Conservation (phyloP, 2,329 filamentous ascomycete species). For the Cordyceps fumosorosea region DNA sequence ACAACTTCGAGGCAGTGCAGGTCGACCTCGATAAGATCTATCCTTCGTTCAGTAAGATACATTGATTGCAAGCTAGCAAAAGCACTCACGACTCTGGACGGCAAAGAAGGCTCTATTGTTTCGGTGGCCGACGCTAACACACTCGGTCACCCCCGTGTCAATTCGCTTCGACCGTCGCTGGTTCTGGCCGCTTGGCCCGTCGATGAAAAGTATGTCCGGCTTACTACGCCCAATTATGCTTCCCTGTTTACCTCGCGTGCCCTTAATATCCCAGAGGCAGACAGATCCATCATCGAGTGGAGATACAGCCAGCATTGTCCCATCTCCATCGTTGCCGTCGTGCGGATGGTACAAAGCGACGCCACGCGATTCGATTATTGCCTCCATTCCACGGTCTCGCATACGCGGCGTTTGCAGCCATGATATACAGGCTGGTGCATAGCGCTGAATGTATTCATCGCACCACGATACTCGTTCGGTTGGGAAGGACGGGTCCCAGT, state of each 20-base stretch:
- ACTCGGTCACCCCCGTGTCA: conserved; percentile 70
- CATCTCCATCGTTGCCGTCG: conserved; percentile 39
- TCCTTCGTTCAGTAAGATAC: conserved; percentile 2
- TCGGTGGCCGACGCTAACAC: conserved; percentile 69
- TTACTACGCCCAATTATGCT: conserved; percentile 59
- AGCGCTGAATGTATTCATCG: conserved; percentile 77
- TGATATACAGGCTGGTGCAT: conserved; percentile 64
- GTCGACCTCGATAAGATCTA: conserved; percentile 74
- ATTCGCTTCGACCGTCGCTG: conserved; percentile 54
- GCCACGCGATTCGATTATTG: conserved; percentile 62
- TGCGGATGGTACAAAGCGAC: conserved; percentile 57
- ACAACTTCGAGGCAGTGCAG: conserved; percentile 64
- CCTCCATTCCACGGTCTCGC: conserved; percentile 33
- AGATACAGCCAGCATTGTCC: conserved; percentile 55
- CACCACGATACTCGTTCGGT: conserved; percentile 76
- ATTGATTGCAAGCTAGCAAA: not conserved
- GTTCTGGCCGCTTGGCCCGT: conserved; percentile 39
- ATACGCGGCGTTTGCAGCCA: conserved; percentile 66
- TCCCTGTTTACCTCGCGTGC: conserved; percentile 47
- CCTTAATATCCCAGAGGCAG: conserved; percentile 75
- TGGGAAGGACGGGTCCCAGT: conserved; percentile 77
- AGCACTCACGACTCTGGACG: conserved; percentile 58
- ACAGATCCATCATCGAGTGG: conserved; percentile 82
- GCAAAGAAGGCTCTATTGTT: conserved; percentile 70
- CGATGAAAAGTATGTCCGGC: conserved; percentile 60